Evolutionary conservation across 164 flowering plant genomes (phyloP).

Genomic region (Nelumbo lutea): DNA sequence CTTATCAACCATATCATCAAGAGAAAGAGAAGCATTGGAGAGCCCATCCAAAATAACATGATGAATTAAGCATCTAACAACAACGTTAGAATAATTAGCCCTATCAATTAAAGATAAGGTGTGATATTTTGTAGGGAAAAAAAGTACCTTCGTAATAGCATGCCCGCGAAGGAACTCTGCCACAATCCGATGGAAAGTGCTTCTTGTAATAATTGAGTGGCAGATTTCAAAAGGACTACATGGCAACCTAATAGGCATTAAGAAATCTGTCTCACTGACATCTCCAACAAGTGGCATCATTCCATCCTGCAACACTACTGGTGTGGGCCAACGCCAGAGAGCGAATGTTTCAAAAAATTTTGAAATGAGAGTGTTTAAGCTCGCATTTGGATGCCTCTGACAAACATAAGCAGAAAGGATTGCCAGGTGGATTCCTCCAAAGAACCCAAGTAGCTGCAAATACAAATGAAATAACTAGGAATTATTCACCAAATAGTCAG

Average conservation of each 20-base stretch:
- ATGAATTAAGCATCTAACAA: not conserved
- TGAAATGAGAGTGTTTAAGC: constrained; percentile 27
- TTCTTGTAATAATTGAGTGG: constrained; percentile 41
- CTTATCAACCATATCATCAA: not conserved
- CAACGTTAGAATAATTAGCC: no score
- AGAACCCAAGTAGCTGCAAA: constrained; percentile 49
- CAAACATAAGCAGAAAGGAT: constrained; percentile 51
- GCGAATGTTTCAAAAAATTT: constrained; percentile 47
- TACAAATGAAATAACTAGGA: not conserved
- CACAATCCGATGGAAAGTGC: constrained; percentile 44
- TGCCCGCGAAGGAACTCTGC: constrained; percentile 39
- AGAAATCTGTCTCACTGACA: constrained; percentile 11
- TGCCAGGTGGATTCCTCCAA: constrained; percentile 60
- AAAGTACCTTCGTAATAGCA: constrained; percentile 34
- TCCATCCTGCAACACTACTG: constrained; percentile 40
- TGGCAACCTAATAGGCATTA: constrained; percentile 57
- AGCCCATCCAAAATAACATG: not conserved
- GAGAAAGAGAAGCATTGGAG: no score
- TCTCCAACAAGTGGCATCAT: constrained; percentile 12
- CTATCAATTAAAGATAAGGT: not conserved
- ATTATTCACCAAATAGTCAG: not conserved
- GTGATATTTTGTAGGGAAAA: not conserved
- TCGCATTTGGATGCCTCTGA: constrained; percentile 36
- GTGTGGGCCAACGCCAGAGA: constrained; percentile 53
- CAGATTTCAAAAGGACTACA: constrained; percentile 38